Percentiles rank a stretch among this genome's conserved stretches.
Conservation (phyloP, 306 rosid species). For the Mimosa pudica region DNA sequence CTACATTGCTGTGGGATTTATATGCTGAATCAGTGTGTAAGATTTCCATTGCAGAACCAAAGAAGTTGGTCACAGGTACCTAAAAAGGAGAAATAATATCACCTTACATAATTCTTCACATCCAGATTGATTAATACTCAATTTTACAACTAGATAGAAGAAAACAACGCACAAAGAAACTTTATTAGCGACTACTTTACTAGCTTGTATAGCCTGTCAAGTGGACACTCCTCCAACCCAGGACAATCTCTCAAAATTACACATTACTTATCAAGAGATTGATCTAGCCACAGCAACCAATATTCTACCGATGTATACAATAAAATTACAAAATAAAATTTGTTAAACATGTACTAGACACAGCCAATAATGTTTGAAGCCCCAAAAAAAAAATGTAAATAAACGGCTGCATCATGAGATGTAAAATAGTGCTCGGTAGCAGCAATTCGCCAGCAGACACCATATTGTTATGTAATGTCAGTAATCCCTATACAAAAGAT, state of each 20-base stretch:
- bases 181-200: neutral
- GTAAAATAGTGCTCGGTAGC: slow-evolving; percentile 4
- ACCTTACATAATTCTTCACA: slow-evolving; percentile 1
- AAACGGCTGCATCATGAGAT: neutral
- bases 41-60: slow-evolving; percentile 94
- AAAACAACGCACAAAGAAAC: neutral
- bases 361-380: neutral
- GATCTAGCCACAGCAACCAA: neutral
- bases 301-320: neutral
- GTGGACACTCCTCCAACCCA: no score
- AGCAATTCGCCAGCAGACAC: slow-evolving; percentile 2
- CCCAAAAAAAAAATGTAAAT: neutral
- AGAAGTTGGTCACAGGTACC: slow-evolving; percentile 95
- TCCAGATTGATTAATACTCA: neutral
- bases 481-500: neutral
- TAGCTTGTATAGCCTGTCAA: neutral
- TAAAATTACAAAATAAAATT: neutral
- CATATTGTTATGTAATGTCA: neutral
- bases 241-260: no score
- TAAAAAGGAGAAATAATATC: slow-evolving; percentile 35
- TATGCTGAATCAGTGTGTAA: slow-evolving; percentile 92
- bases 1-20: slow-evolving; percentile 40
- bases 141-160: neutral
- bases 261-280: neutral
- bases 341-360: neutral